Evolutionary conservation across 257 asterid genomes (phyloP), one percentile per base, ranked within the genome.

Genomic region (Leonotis leonurus): DNA sequence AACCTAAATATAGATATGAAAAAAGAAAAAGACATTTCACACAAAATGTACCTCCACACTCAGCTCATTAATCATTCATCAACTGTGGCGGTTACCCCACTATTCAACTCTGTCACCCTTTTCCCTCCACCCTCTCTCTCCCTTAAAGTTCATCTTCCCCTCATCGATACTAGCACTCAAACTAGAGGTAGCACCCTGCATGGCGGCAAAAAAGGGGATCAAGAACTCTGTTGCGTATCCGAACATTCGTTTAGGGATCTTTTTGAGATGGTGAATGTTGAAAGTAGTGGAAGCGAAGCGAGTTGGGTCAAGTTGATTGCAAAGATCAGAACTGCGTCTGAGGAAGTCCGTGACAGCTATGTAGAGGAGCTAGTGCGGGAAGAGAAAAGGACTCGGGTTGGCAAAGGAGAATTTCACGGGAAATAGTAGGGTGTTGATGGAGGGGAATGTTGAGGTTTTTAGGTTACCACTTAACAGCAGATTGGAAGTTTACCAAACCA

Each of bases 181-280:
- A 49, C 1, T 7, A 1, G 40, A 52, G 24, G 78, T 44, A 94
- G 95, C 66, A 68, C 52, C 76, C 70, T 70, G 80, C 58, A 25
- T 60, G 64, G 73, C 27, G 5, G 83, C 86, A 0, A 68, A 77
- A 62, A n/a, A n/a, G n/a, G 63, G 70, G 60, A 16, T 53, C 2
- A 46, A 45, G 13, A 8, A 24, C 3, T 80, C 92, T 0, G 73
- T 79, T 0, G 78, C 81, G 6, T 84, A 53, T 51, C 77, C 0
- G 81, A 82, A 52, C 51, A 44, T 61, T 81, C 86, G 3, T 87
- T 87, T 8, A 90, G 95, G 0, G 84, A 87, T 14, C 40, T 80
- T 7, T 87, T 80, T 21, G 89, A 84, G 44, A 65, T 82, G 84
- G 45, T 70, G 2, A 60, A 60, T 0, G 81, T 73, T 0, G 59